Percentiles rank a stretch among this genome's conserved stretches.
phyloP scores from a whole-genome alignment of 306 rosid species.

The Cicer chorassanicum region DNA sequence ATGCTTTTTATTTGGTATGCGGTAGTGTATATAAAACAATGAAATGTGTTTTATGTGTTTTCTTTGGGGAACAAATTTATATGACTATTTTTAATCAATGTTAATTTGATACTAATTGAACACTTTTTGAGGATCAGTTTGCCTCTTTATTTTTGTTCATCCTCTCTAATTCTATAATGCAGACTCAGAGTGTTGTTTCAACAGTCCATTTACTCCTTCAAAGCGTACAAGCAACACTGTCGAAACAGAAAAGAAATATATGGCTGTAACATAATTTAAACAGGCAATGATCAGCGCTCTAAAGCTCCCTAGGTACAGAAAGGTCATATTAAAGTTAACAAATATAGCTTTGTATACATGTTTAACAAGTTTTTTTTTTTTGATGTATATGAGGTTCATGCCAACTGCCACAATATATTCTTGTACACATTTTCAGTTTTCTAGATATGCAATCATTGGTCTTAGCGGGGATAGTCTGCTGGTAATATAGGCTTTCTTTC shows the following conservation, averaged over 20 bases:
- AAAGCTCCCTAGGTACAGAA: conserved; percentile 61
- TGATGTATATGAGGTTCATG: conserved; percentile 50
- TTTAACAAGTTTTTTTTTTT: neutral
- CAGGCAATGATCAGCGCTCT: conserved; percentile 68
- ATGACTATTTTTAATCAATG: conserved; percentile 5
- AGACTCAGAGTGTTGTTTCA: conserved; percentile 65
- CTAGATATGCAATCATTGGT: conserved; percentile 73
- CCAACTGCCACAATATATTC: conserved; percentile 71
- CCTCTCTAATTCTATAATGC: conserved; percentile 57
- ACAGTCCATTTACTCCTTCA: conserved; percentile 70
- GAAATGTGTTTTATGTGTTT: neutral
- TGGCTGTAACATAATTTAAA: conserved; percentile 70
- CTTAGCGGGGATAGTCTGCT: conserved; percentile 62
- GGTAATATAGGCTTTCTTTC: conserved; percentile 55
- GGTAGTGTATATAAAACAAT: neutral
- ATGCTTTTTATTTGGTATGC: neutral
- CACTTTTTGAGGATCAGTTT: neutral
- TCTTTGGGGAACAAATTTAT: neutral
- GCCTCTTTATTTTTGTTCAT: conserved; percentile 27
- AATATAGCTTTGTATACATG: conserved; percentile 32
- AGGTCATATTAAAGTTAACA: conserved; percentile 50
- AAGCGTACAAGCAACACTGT: conserved; percentile 69
- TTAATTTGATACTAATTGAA: conserved; percentile 11
- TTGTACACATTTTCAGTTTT: conserved; percentile 69
- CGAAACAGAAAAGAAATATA: conserved; percentile 72